These are phyloP conservation scores for Sporothrix sp. DNA, from an alignment of 2,329 filamentous ascomycete genomes.

Conservation along the genomic window DNA sequence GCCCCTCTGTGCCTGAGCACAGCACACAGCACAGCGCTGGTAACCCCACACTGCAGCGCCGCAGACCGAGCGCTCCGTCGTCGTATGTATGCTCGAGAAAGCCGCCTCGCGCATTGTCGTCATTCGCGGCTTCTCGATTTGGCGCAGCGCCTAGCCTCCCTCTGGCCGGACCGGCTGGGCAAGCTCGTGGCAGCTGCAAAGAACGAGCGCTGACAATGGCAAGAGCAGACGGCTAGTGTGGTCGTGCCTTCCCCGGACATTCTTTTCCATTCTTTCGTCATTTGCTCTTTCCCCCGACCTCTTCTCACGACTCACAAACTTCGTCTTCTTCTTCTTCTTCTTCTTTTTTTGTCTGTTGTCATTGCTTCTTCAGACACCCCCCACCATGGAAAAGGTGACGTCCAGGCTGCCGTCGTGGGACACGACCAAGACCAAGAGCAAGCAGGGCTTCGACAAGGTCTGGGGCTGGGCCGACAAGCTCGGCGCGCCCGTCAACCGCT, in stretches of 20 bases:
- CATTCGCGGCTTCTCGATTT: neutral
- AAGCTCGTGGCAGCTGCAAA: too few species aligned
- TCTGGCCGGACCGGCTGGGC: too few species aligned
- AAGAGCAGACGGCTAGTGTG: too few species aligned
- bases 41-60: neutral
- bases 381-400: constrained; percentile 29
- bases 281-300: neutral
- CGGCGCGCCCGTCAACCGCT: constrained; percentile 18
- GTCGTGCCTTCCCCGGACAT: too few species aligned
- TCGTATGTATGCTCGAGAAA: neutral
- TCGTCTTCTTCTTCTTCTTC: neutral
- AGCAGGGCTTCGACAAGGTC: constrained; percentile 65
- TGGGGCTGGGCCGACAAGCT: constrained; percentile 59
- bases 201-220: too few species aligned
- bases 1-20: neutral
- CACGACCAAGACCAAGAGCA: constrained; percentile 42
- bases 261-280: neutral
- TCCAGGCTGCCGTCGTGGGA: constrained; percentile 38
- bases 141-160: too few species aligned
- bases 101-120: constrained; percentile 1
- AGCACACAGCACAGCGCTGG: neutral
- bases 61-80: too few species aligned
- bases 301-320: too few species aligned
- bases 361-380: neutral
- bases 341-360: neutral